Conservation (phyloP, 2,329 filamentous ascomycete species). For the Pezizomycotina sp. region DNA sequence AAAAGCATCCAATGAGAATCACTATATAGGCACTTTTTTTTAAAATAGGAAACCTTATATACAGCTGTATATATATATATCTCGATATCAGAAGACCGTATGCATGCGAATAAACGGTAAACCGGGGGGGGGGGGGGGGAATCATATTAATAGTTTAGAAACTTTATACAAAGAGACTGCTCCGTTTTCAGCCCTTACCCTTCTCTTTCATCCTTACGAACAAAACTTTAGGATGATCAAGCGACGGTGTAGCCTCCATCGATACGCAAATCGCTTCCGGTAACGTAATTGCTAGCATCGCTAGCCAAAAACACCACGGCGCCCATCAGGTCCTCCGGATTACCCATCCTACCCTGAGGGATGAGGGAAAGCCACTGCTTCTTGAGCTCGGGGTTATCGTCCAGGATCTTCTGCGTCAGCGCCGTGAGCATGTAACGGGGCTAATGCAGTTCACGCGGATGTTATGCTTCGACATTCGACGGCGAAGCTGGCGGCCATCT, state of each 20-base stretch:
- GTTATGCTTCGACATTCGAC: slow-evolving; percentile 77
- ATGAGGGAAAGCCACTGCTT: slow-evolving; percentile 84
- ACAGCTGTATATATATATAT: too few relatives aligned
- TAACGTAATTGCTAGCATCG: slow-evolving; percentile 60
- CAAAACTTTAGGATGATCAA: too few relatives aligned
- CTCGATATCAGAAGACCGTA: too few relatives aligned
- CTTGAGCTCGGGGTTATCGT: slow-evolving; percentile 80
- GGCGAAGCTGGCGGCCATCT: slow-evolving; percentile 70
- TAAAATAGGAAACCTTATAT: too few relatives aligned
- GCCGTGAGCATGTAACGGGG: slow-evolving; percentile 91
- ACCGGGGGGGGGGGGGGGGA: too few relatives aligned
- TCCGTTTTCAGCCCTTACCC: too few relatives aligned
- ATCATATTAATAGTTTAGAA: too few relatives aligned
- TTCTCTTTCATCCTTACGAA: too few relatives aligned
- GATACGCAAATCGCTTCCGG: slow-evolving; percentile 59
- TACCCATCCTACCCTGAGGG: slow-evolving; percentile 83
- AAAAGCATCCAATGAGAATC: too few relatives aligned
- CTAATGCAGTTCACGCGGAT: slow-evolving; percentile 93
- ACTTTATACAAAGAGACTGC: too few relatives aligned
- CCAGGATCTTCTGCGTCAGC: slow-evolving; percentile 53
- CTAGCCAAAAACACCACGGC: slow-evolving; percentile 74
- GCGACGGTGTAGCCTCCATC: slow-evolving; percentile 82
- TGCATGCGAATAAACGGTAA: too few relatives aligned
- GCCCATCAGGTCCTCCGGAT: slow-evolving; percentile 82
- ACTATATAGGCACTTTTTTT: too few relatives aligned